Base-by-base conservation (phyloP, 1,284 basidiomycete species). In the Ceratobasidium theobromae region DNA sequence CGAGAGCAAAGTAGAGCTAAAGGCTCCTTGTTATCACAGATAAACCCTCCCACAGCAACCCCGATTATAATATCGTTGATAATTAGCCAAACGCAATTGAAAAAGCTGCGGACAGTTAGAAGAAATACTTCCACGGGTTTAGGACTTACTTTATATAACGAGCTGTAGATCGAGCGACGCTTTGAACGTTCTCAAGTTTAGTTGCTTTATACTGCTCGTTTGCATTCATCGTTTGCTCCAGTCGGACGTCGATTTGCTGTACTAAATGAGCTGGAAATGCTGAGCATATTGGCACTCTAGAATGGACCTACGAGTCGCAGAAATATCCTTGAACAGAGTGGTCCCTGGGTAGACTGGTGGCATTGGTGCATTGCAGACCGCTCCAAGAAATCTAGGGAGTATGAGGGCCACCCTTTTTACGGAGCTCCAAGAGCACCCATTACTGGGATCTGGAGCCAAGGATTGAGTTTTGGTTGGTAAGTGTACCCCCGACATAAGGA, bases 61-160 rank as follows among this genome's bases (percentile, higher is more conserved):
- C 93, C 93, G 30, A 95, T 81, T 32, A 93, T 92, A 32, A 94
- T 74, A 76, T 98, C 95, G 76, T 98, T 98, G 68, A 93, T 75
- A 18, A 95, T 84, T 1, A 97, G 79, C 95, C 95, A 98, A 1
- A 95, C 80, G 27, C 85, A 87, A 72, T 95, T 97, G 80, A 92
- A 95, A 72, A 95, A 93, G 55, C 92, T 95, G 70, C 67, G 58
- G 21, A 65, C 58, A 9, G 70, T 54, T 14, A 48, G 6, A 33
- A 18, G 16, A 21, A 33, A 18, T 9, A 21, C 6, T n/a, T 45
- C 12, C 5, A 6, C 12, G 18, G 18, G 9, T 21, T 45, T 33
- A 46, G 14, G 35, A 72, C 80, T 65, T 69, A 87, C 87, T 82
- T 84, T 51, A 88, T 72, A 70, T 75, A 75, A 68, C 76, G 67